Evolutionary conservation across 2,329 filamentous ascomycete genomes (phyloP).

Genomic region (Chaetoscypha palmicola): DNA sequence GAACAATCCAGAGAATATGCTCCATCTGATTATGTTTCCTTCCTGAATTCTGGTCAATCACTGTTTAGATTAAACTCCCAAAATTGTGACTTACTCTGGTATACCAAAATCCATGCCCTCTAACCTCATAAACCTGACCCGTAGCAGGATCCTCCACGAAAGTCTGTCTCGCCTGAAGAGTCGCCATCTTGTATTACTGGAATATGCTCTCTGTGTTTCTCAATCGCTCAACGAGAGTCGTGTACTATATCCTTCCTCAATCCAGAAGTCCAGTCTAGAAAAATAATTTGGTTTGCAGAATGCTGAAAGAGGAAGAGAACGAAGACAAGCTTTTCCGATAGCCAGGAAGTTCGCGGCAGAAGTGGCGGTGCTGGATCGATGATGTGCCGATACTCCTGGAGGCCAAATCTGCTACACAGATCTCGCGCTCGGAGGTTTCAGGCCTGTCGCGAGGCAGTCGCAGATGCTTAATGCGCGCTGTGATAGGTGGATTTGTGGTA

Average conservation of each 20-base stretch:
- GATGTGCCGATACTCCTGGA: constrained; percentile 2
- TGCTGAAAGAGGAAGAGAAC: too few relatives aligned
- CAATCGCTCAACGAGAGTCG: neutral
- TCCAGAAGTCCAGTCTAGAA: neutral
- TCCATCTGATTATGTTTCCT: constrained; percentile 55
- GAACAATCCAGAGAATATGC: constrained; percentile 52
- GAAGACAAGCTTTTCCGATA: constrained; percentile 13
- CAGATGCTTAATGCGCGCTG: neutral
- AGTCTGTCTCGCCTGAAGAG: constrained; percentile 3
- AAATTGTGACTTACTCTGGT: constrained; percentile 30
- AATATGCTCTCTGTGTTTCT: too few relatives aligned
- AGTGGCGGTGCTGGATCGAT: constrained; percentile 10
- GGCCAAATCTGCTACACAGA: constrained; percentile 15
- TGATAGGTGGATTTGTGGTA: too few relatives aligned
- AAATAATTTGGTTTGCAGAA: too few relatives aligned
- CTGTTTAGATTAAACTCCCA: neutral
- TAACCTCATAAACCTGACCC: constrained; percentile 14
- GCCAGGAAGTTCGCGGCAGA: neutral
- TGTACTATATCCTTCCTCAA: neutral
- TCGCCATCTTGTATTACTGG: constrained; percentile 3
- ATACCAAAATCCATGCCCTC: constrained; percentile 34
- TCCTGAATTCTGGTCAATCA: constrained; percentile 28
- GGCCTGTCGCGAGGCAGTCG: neutral
- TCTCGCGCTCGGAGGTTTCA: constrained; percentile 4
- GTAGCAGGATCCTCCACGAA: constrained; percentile 1